These are phyloP conservation scores for Neurospora sp. DNA, from an alignment of 495 filamentous ascomycete genomes.

Conservation along the genomic window DNA sequence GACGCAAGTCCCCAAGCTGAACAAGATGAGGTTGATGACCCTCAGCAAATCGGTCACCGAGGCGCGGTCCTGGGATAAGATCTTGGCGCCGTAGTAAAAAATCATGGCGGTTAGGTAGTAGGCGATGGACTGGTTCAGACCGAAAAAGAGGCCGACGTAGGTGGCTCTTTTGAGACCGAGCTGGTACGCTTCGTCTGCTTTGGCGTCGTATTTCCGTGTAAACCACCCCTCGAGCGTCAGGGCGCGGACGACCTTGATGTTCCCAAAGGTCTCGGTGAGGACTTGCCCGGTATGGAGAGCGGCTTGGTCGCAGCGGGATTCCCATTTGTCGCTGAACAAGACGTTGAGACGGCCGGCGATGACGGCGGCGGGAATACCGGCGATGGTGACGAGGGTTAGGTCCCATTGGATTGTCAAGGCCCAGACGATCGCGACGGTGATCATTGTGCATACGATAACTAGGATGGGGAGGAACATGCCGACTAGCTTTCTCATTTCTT, in stretches of 20 bases:
- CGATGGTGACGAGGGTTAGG: slow-evolving; percentile 67
- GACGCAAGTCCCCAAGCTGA: slow-evolving; percentile 64
- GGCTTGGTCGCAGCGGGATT: slow-evolving; percentile 52
- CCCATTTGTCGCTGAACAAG: slow-evolving; percentile 56
- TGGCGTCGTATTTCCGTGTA: slow-evolving; percentile 48
- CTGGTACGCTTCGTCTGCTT: slow-evolving; percentile 36
- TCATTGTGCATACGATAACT: slow-evolving; percentile 55
- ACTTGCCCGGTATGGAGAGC: slow-evolving; percentile 44
- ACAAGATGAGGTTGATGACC: slow-evolving; percentile 73
- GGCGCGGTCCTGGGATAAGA: slow-evolving; percentile 39
- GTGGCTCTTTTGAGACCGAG: slow-evolving; percentile 44
- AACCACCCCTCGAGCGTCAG: slow-evolving; percentile 72
- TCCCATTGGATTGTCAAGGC: slow-evolving; percentile 68
- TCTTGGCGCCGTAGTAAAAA: slow-evolving; percentile 69
- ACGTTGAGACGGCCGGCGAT: slow-evolving; percentile 52
- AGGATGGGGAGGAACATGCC: slow-evolving; percentile 65
- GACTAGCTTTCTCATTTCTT: slow-evolving; percentile 77
- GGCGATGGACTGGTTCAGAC: slow-evolving; percentile 58
- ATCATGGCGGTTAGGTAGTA: slow-evolving; percentile 70
- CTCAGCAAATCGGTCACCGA: slow-evolving; percentile 51
- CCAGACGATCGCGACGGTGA: slow-evolving; percentile 59
- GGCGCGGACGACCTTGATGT: slow-evolving; percentile 71
- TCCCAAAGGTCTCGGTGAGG: slow-evolving; percentile 69
- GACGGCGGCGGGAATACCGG: slow-evolving; percentile 58
- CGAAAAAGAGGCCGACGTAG: slow-evolving; percentile 64